Base-by-base conservation (phyloP, 306 rosid species). In the Benincasa hispida region DNA sequence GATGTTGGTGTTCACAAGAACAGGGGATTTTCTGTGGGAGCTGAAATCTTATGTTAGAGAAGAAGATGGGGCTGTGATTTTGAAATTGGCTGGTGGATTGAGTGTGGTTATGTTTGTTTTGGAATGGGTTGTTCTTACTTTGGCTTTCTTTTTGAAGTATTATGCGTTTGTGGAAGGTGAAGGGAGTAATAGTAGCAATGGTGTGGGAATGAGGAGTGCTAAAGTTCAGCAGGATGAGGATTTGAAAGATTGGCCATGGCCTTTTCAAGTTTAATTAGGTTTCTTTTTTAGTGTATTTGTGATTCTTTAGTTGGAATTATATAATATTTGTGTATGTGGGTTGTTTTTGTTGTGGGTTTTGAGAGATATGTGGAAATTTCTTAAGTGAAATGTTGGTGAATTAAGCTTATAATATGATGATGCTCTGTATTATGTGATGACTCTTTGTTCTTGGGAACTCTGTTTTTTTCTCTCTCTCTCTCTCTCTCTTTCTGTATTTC, bases 111-210 rank as follows among this genome's bases (percentile, higher is more conserved):
- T 93, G 69, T 93, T 93, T 22, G 89, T 81, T 81, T 69, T 91
- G 83, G 98, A 93, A 59, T 93, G 98, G 98, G 91, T 88, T 70
- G 97, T 91, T 66, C 48, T 93, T 81, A 84, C 87, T 0, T 89
- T 93, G 7, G 97, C 98, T 0, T 91, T 91, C 25, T 93, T 88
- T 89, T 82, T 93, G 79, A 93, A 85, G 87, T 91, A 91, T 62
- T 89, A 89, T 66, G 93, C 92, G 14, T 88, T 75, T 41, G 87
- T 88, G 41, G 88, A 91, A 55, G 87, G 88, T 5, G 87, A 76
- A 4, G 37, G 63, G 1, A 39, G 75, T 1, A 12, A 13, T 1
- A 35, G 9, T 1, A 35, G 9, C 37, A n/a, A 19, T 65, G 21
- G 65, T 50, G 13, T 57, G 50, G 77, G 82, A 19, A 70, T 69